These are phyloP conservation scores for Gaeumannomyces tritici DNA, from an alignment of 2,329 filamentous ascomycete genomes.

Conservation along the genomic window DNA sequence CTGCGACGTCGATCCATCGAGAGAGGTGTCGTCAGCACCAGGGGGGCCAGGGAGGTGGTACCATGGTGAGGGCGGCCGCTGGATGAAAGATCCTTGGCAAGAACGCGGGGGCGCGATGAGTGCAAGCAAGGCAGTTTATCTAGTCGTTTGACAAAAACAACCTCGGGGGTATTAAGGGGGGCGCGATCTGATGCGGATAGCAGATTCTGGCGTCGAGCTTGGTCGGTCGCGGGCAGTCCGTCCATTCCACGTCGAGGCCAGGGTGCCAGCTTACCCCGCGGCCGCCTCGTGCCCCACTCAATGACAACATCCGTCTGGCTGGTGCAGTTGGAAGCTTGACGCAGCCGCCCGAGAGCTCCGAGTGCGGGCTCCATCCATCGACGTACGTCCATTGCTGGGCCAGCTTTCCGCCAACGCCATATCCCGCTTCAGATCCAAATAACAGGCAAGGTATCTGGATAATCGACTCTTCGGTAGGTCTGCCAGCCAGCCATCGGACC, in stretches of 20 bases:
- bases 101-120: no score
- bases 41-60: background rate
- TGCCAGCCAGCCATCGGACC: background rate
- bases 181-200: background rate
- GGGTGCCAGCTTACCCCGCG: background rate
- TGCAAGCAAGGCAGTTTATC: background rate
- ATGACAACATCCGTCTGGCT: background rate
- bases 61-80: conserved; percentile 13
- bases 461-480: background rate
- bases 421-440: background rate
- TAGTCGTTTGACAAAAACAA: background rate
- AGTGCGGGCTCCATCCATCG: background rate
- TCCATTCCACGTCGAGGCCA: no score
- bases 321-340: background rate
- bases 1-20: background rate
- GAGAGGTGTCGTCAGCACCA: background rate
- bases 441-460: background rate
- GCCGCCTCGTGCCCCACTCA: background rate
- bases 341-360: background rate
- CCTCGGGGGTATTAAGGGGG: background rate
- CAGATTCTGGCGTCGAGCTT: no score
- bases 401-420: background rate
- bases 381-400: background rate
- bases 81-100: background rate
- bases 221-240: no score